phyloP scores from a whole-genome alignment of 257 asterid genomes.

The Rauvolfia tetraphylla region DNA sequence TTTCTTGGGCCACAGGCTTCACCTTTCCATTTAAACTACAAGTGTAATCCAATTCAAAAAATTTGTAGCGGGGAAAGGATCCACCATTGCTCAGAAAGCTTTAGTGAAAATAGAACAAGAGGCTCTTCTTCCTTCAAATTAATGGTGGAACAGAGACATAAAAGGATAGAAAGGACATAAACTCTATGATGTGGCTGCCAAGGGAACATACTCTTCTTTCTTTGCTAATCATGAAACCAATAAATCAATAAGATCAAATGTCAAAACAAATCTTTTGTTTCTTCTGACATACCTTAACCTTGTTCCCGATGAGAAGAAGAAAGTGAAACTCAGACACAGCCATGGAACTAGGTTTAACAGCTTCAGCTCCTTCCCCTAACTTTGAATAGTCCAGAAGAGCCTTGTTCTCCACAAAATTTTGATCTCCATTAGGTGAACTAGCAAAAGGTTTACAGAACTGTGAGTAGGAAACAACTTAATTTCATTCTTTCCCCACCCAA shows the following conservation, averaged over 20 bases:
- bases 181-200: neutral
- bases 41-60: neutral
- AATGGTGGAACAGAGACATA: neutral
- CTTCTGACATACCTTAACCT: slow-evolving; percentile 69
- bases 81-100: neutral
- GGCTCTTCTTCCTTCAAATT: neutral
- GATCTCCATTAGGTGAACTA: slow-evolving; percentile 92
- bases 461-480: slow-evolving; percentile 18
- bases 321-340: slow-evolving; percentile 94
- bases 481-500: neutral
- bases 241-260: neutral
- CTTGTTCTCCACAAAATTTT: slow-evolving; percentile 97
- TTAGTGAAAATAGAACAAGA: neutral
- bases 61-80: neutral
- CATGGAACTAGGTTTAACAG: slow-evolving; percentile 88
- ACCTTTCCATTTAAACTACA: neutral
- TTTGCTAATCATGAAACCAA: neutral
- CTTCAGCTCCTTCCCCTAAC: slow-evolving; percentile 76
- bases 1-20: neutral
- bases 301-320: slow-evolving; percentile 93
- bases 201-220: neutral
- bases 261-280: neutral
- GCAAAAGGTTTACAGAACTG: slow-evolving; percentile 24
- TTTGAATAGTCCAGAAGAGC: slow-evolving; percentile 85
- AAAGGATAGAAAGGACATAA: neutral